Percentiles rank a stretch among this genome's conserved stretches.
Evolutionary conservation across 1,139 yeast genomes (phyloP).

Genomic region (Candida sanyaensis): DNA sequence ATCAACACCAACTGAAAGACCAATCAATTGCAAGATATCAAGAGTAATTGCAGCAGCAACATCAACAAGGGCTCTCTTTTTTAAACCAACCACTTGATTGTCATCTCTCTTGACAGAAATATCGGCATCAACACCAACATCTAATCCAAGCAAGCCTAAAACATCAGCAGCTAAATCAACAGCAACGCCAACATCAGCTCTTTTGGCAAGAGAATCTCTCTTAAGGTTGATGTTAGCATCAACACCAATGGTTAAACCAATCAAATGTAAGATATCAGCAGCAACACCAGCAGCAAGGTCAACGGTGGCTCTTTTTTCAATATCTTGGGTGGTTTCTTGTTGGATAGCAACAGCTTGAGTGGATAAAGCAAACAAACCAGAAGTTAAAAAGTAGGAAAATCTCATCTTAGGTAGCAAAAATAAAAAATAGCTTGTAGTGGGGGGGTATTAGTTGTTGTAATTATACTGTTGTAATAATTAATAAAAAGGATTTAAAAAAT

Average conservation of each 20-base stretch:
- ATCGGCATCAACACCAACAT: background rate
- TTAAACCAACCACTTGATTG: background rate
- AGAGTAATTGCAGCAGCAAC: conserved; percentile 1
- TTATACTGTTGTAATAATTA: background rate
- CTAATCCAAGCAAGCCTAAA: background rate
- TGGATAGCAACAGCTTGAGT: conserved; percentile 5
- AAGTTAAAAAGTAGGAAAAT: conserved; percentile 1
- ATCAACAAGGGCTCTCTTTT: conserved; percentile 1
- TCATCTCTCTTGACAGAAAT: conserved; percentile 2
- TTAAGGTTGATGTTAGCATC: background rate
- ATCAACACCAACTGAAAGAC: conserved; percentile 3
- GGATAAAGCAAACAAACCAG: conserved; percentile 4
- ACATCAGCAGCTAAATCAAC: conserved; percentile 3
- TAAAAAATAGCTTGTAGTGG: background rate
- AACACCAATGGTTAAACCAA: conserved; percentile 2
- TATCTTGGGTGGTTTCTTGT: background rate
- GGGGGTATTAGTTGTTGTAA: background rate
- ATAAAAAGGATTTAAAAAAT: background rate
- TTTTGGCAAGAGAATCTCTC: conserved; percentile 1
- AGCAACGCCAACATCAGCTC: background rate
- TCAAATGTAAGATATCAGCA: background rate
- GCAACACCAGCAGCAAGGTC: conserved; percentile 1
- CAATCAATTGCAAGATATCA: background rate
- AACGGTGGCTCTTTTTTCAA: conserved; percentile 3
- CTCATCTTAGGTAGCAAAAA: conserved; percentile 1